Conservation (phyloP, 306 rosid species). For the peach (Prunus persica) region Prunus_persica_NCBIv2 NC_034014.1:8084501-8085000, state of each 20-base stretch:
- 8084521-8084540: slow-evolving; percentile 21
- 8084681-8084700: neutral
- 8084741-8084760: slow-evolving; percentile 13
- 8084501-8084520: slow-evolving; percentile 75
- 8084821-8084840: slow-evolving; percentile 82
- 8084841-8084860: slow-evolving; percentile 88
- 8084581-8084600: neutral
- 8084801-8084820: slow-evolving; percentile 66
- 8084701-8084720: neutral
- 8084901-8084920: slow-evolving; percentile 20
- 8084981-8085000: slow-evolving; percentile 77
- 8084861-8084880: slow-evolving; percentile 85
- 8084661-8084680: neutral
- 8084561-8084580: neutral
- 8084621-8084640: neutral
- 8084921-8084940: slow-evolving; percentile 18
- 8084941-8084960: slow-evolving; percentile 18
- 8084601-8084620: neutral
- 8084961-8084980: slow-evolving; percentile 68
- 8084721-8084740: neutral
- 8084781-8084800: slow-evolving; percentile 62
- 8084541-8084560: neutral
- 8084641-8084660: neutral
- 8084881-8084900: slow-evolving; percentile 67
- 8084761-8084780: slow-evolving; percentile 62